Evolutionary conservation across 495 filamentous ascomycete genomes (phyloP).

Genomic region (Cladorrhinum samala): DNA sequence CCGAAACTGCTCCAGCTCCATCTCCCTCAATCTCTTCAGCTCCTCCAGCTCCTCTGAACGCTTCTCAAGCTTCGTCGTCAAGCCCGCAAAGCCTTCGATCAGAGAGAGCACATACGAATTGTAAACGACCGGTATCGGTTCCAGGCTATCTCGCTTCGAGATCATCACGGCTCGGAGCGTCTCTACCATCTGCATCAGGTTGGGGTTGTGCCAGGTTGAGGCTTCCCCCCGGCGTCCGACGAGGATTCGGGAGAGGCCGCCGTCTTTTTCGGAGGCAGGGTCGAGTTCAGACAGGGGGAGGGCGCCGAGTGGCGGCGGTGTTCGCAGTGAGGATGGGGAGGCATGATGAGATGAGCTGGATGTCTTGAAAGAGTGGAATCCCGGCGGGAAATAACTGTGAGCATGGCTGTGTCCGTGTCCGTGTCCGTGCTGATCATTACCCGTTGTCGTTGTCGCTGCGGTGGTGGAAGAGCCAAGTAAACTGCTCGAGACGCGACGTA

Average conservation of each 20-base stretch:
- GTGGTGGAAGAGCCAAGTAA: background rate
- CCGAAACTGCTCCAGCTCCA: conserved; percentile 35
- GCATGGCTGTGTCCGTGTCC: background rate
- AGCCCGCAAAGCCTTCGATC: conserved; percentile 34
- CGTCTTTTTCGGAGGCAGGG: background rate
- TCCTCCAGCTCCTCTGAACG: conserved; percentile 21
- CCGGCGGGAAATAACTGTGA: too few species aligned
- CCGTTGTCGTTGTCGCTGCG: background rate
- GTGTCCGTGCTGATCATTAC: background rate
- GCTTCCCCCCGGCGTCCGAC: background rate
- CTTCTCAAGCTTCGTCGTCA: conserved; percentile 11
- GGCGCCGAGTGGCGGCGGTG: background rate
- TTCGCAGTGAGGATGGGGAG: background rate
- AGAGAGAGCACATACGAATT: conserved; percentile 37
- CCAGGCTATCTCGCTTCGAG: conserved; percentile 17
- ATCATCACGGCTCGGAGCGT: conserved; percentile 33
- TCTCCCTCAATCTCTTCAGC: conserved; percentile 27
- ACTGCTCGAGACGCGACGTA: background rate
- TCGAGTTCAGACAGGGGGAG: background rate
- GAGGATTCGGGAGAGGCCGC: background rate
- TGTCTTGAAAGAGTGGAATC: too few species aligned
- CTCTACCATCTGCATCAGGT: conserved; percentile 39
- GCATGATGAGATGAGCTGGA: background rate
- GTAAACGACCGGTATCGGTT: conserved; percentile 31
- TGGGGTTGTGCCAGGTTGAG: conserved; percentile 36